Conservation (phyloP, 176 grass and related monocot genomes). For the Juncus effusus region DNA sequence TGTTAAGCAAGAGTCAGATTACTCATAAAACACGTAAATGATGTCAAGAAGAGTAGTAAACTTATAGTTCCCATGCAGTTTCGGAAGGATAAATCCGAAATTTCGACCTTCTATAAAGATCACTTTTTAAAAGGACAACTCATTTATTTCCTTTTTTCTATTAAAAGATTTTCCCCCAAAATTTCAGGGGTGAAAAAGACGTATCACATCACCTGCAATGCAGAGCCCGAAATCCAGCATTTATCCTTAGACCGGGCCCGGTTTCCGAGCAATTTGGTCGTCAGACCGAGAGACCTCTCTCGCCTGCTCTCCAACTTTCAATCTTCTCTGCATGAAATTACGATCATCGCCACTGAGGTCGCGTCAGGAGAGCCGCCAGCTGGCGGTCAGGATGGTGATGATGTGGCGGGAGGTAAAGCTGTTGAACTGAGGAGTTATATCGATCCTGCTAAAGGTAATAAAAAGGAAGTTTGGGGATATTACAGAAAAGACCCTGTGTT, state of each 20-base stretch:
- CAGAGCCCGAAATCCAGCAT: constrained; percentile 62
- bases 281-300: constrained; percentile 62
- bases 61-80: too few relatives aligned
- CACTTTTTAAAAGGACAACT: too few relatives aligned
- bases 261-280: constrained; percentile 66
- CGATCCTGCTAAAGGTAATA: constrained; percentile 68
- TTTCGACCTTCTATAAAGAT: too few relatives aligned
- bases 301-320: constrained; percentile 90
- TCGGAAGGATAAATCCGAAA: too few relatives aligned
- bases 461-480: neutral
- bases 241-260: constrained; percentile 51
- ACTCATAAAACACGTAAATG: too few relatives aligned
- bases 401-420: constrained; percentile 60
- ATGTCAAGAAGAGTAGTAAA: too few relatives aligned
- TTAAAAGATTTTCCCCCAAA: too few relatives aligned
- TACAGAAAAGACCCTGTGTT: too few relatives aligned
- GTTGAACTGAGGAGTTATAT: constrained; percentile 89
- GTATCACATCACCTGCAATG: constrained; percentile 71
- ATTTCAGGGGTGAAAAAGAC: constrained; percentile 64
- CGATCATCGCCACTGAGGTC: constrained; percentile 61
- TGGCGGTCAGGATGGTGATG: constrained; percentile 15
- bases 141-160: too few relatives aligned
- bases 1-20: too few relatives aligned
- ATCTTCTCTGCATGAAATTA: constrained; percentile 91
- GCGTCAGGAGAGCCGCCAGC: constrained; percentile 12